Evolutionary conservation across 2,329 filamentous ascomycete species (phyloP).

Genomic region (Ascochyta koolunga): DNA sequence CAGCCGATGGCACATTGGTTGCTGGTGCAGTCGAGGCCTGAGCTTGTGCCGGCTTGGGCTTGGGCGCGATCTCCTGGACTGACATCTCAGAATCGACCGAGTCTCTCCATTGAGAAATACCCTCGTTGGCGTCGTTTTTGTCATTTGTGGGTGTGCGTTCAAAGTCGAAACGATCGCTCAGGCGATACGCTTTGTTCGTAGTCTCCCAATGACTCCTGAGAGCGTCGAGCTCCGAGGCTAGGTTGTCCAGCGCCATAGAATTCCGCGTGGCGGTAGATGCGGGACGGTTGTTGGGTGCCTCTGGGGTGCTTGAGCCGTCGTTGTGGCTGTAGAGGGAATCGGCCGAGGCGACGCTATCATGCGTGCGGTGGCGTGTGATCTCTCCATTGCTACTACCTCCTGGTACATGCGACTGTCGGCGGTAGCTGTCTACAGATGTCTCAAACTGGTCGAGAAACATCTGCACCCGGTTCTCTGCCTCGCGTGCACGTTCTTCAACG

Average conservation of each 20-base stretch:
- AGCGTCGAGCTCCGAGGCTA: constrained; percentile 90
- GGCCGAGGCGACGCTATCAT: constrained; percentile 66
- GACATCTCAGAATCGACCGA: constrained; percentile 11
- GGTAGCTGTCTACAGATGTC: constrained; percentile 90
- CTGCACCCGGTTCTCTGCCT: constrained; percentile 92
- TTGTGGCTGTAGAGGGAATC: constrained; percentile 57
- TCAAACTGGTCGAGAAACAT: constrained; percentile 94
- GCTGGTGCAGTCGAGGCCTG: constrained; percentile 3
- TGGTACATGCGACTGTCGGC: constrained; percentile 68
- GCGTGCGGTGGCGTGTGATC: constrained; percentile 50
- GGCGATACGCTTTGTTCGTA: constrained; percentile 91
- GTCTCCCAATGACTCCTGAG: constrained; percentile 92
- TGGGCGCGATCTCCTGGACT: constrained; percentile 10
- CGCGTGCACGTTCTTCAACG: constrained; percentile 82
- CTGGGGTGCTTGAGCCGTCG: constrained; percentile 44
- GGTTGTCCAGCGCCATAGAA: constrained; percentile 80
- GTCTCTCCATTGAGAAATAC: constrained; percentile 44
- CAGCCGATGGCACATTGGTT: constrained; percentile 6
- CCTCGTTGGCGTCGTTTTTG: constrained; percentile 40
- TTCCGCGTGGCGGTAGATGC: constrained; percentile 55
- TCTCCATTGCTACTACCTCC: constrained; percentile 42
- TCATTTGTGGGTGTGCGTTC: constrained; percentile 60
- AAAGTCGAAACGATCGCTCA: constrained; percentile 89
- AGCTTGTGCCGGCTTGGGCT: constrained; percentile 5
- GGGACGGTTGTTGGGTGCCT: constrained; percentile 35